These are phyloP conservation scores for Pichia sp. DNA, from an alignment of 1,139 yeast genomes.

Conservation along the genomic window DNA sequence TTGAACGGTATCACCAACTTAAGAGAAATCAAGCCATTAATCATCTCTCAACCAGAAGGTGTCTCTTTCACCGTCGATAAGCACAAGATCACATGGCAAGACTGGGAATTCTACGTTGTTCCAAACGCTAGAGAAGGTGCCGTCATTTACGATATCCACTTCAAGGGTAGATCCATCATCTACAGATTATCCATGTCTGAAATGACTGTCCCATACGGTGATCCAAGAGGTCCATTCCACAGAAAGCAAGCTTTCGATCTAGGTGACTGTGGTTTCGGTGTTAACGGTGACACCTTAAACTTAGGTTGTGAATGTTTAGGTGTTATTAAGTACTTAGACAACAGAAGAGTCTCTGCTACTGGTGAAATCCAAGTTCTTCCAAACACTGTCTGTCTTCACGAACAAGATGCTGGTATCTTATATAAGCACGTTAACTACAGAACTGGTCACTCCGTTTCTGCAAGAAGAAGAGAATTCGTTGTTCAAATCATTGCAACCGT, in stretches of 20 bases:
- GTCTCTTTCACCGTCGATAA: constrained; percentile 70
- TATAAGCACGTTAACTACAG: constrained; percentile 87
- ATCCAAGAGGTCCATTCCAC: constrained; percentile 87
- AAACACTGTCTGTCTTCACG: constrained; percentile 85
- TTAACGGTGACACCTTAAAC: constrained; percentile 67
- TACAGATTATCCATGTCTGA: constrained; percentile 80
- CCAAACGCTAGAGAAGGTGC: constrained; percentile 83
- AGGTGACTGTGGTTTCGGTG: constrained; percentile 91
- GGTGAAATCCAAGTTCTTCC: constrained; percentile 70
- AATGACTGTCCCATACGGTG: constrained; percentile 94
- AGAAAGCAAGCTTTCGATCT: constrained; percentile 92
- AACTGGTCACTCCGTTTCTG: constrained; percentile 69
- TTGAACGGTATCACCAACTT: constrained; percentile 54
- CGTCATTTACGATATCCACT: constrained; percentile 71
- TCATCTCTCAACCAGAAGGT: constrained; percentile 82
- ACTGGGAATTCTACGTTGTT: constrained; percentile 82
- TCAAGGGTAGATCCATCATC: constrained; percentile 79
- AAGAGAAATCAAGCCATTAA: constrained; percentile 73
- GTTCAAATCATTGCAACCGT: constrained; percentile 88
- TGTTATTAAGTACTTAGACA: constrained; percentile 77
- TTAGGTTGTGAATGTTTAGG: constrained; percentile 93
- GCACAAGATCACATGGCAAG: constrained; percentile 77
- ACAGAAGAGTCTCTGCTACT: constrained; percentile 53
- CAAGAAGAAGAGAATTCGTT: constrained; percentile 83
- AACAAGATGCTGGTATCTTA: constrained; percentile 79